phyloP scores from a whole-genome alignment of 495 filamentous ascomycete genomes.

The Trichocladium uniseriatum region DNA sequence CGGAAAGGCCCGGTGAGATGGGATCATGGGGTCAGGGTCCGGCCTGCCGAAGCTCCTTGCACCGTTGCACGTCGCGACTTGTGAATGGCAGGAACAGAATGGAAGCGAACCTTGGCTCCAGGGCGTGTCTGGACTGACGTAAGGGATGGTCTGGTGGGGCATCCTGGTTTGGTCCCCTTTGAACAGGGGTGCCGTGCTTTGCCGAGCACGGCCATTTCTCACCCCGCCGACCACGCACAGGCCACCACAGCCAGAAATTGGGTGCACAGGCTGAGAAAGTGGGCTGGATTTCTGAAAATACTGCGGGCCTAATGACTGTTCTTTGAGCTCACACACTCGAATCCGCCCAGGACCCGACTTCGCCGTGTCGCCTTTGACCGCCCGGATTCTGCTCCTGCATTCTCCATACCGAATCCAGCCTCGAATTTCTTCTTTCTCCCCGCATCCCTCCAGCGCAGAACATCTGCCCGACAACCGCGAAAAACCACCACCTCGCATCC shows the following conservation, averaged over 20 bases:
- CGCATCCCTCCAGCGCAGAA: background rate
- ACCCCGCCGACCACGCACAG: conserved; percentile 8
- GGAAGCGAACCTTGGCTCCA: background rate
- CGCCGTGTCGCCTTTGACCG: background rate
- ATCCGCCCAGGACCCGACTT: conserved; percentile 4
- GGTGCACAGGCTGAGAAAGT: too few species aligned
- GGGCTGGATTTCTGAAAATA: conserved; percentile 20
- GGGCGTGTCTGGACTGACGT: too few species aligned
- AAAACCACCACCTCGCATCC: conserved; percentile 5
- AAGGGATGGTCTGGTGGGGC: conserved; percentile 3
- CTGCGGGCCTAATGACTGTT: conserved; percentile 21
- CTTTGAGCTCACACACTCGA: conserved; percentile 13
- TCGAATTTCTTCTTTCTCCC: background rate
- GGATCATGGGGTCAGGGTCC: background rate
- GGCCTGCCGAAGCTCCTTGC: conserved; percentile 10
- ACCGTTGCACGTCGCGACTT: background rate
- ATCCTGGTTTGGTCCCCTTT: background rate
- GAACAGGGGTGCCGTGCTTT: background rate
- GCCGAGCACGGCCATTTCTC: conserved; percentile 1
- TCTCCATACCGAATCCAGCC: background rate
- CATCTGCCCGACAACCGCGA: conserved; percentile 2
- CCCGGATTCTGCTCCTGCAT: background rate
- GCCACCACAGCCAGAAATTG: conserved; percentile 26
- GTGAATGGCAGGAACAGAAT: background rate
- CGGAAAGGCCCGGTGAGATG: background rate